phyloP scores from a whole-genome alignment of 192 early-diverging fungal species.

The Coemansia sp. region DNA sequence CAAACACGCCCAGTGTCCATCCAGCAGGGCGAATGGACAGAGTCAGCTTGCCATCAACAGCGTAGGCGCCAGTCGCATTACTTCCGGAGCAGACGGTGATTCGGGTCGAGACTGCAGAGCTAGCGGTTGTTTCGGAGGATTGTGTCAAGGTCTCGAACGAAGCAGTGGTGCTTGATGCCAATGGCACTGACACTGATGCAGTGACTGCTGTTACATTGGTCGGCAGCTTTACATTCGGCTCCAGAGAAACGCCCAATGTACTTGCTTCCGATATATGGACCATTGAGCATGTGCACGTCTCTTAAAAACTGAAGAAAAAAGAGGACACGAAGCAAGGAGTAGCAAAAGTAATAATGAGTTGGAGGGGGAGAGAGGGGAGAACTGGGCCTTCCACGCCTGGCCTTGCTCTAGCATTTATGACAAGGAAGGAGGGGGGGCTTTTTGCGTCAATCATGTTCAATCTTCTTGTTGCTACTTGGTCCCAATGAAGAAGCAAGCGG shows the following conservation, averaged over 20 bases:
- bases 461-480: too few relatives aligned
- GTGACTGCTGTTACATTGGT: constrained; percentile 22
- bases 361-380: too few relatives aligned
- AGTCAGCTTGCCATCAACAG: constrained; percentile 46
- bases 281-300: too few relatives aligned
- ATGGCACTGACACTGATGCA: neutral
- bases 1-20: constrained; percentile 35
- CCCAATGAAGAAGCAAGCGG: too few relatives aligned
- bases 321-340: neutral
- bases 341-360: neutral
- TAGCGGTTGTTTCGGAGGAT: neutral
- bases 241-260: neutral
- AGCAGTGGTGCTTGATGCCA: neutral
- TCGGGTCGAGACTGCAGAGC: neutral
- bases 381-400: too few relatives aligned
- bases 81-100: neutral
- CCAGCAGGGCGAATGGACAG: constrained; percentile 40
- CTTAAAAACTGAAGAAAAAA: neutral
- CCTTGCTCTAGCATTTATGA: too few relatives aligned
- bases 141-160: neutral
- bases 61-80: constrained; percentile 6
- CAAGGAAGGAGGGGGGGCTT: too few relatives aligned
- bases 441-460: too few relatives aligned
- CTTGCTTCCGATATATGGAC: neutral
- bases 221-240: neutral